Evolutionary conservation across 106 monocot genomes (phyloP).

Genomic region (Acorus gramineus): DNA sequence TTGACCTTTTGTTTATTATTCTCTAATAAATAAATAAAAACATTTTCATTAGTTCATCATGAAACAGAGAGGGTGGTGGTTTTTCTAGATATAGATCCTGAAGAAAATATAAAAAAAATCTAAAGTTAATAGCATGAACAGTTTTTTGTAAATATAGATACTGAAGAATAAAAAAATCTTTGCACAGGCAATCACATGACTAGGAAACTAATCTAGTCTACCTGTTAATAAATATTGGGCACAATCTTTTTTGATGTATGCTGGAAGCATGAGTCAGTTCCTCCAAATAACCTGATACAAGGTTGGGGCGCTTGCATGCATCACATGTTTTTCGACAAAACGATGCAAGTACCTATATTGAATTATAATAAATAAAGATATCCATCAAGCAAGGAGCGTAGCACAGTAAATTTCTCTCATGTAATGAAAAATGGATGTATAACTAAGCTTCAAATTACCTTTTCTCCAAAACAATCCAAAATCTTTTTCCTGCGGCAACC

Average conservation of each 20-base stretch:
- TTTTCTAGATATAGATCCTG: too few species aligned
- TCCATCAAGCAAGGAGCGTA: neutral
- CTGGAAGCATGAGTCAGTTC: slow-evolving; percentile 36
- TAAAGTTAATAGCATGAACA: too few species aligned
- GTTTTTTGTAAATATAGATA: too few species aligned
- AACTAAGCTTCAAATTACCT: slow-evolving; percentile 26
- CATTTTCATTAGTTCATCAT: too few species aligned
- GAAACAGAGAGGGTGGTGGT: too few species aligned
- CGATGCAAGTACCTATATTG: slow-evolving; percentile 38
- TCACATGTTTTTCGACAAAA: slow-evolving; percentile 82
- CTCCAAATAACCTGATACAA: slow-evolving; percentile 29
- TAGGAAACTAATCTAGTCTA: slow-evolving; percentile 1
- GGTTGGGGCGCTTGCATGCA: slow-evolving; percentile 63
- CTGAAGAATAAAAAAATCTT: too few species aligned
- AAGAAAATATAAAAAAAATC: too few species aligned
- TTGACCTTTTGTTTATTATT: too few species aligned
- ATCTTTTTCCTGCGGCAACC: slow-evolving; percentile 77
- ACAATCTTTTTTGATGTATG: slow-evolving; percentile 24
- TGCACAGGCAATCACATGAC: too few species aligned
- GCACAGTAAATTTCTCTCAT: neutral
- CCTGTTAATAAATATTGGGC: slow-evolving; percentile 54
- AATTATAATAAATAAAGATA: neutral
- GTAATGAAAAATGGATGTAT: neutral
- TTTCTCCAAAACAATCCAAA: slow-evolving; percentile 78
- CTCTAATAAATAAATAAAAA: too few species aligned